Percentiles rank a stretch among this genome's conserved stretches.
Conservation (phyloP, 2,329 filamentous ascomycete species). For the Colletotrichum sp. region DNA sequence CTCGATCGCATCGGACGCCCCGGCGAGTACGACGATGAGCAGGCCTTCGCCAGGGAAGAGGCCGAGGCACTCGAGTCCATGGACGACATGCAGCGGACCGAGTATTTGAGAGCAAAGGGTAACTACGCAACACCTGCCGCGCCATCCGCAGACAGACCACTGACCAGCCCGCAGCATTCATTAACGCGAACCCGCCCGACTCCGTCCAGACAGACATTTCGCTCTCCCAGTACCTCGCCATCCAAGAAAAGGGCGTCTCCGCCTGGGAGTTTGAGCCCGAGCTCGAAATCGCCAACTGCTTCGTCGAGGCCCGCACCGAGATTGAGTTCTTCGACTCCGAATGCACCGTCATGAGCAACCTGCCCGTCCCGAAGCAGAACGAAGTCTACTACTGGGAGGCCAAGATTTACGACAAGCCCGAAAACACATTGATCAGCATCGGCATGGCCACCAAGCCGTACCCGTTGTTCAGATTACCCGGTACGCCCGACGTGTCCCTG, state of each 20-base stretch:
- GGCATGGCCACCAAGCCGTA: constrained; percentile 98
- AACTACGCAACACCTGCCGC: constrained; percentile 25
- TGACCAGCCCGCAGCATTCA: constrained; percentile 70
- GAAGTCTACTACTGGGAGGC: constrained; percentile 99
- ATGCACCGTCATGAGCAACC: constrained; percentile 95
- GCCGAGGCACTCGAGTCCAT: constrained; percentile 93
- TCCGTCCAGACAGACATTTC: constrained; percentile 97
- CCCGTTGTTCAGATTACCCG: constrained; percentile 90
- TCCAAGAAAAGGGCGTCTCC: constrained; percentile 99
- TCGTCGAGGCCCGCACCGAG: constrained; percentile 94
- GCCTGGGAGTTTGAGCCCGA: constrained; percentile 99
- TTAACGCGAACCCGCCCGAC: constrained; percentile 92
- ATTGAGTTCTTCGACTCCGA: constrained; percentile 99
- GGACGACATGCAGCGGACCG: constrained; percentile 89
- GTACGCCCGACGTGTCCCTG: constrained; percentile 56
- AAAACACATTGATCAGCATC: constrained; percentile 84
- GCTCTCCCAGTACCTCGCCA: constrained; percentile 94
- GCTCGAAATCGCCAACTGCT: constrained; percentile 97
- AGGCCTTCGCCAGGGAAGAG: constrained; percentile 92
- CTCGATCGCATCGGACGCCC: constrained; percentile 92
- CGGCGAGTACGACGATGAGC: constrained; percentile 97
- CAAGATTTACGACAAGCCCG: constrained; percentile 97
- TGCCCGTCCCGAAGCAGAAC: constrained; percentile 97
- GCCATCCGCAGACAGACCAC: not conserved
- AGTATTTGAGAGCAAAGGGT: constrained; percentile 97